phyloP scores from a whole-genome alignment of 2,329 filamentous ascomycete species.

The Colletotrichum tropicicola region DNA sequence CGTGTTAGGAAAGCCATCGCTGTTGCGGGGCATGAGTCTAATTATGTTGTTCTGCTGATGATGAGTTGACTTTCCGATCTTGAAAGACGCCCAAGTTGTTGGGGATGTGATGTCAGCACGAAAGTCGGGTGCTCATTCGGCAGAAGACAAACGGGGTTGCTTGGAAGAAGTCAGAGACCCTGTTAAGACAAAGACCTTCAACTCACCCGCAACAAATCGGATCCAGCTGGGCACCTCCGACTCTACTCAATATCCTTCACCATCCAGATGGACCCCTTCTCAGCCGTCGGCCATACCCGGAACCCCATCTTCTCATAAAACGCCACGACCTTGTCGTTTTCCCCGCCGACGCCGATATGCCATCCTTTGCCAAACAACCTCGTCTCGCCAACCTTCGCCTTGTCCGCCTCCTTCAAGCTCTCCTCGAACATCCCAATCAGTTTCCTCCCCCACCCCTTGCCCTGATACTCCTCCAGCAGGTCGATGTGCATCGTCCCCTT shows the following conservation, averaged over 20 bases:
- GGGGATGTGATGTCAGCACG: too few species aligned
- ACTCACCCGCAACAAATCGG: too few species aligned
- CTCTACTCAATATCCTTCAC: slow-evolving; percentile 44
- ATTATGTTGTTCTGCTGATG: too few species aligned
- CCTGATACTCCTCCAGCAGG: slow-evolving; percentile 51
- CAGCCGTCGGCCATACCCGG: slow-evolving; percentile 44
- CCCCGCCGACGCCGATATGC: slow-evolving; percentile 53
- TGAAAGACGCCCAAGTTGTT: too few species aligned
- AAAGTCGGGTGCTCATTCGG: too few species aligned
- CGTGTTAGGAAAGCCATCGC: too few species aligned
- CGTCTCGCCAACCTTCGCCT: slow-evolving; percentile 1
- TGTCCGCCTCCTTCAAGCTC: slow-evolving; percentile 39
- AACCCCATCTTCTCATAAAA: slow-evolving; percentile 60
- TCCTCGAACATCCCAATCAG: slow-evolving; percentile 52
- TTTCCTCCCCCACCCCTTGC: slow-evolving; percentile 53
- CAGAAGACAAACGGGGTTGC: too few species aligned
- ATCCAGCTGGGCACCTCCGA: not conserved
- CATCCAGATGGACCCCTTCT: slow-evolving; percentile 50
- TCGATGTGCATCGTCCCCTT: slow-evolving; percentile 60
- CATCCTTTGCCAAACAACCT: slow-evolving; percentile 46
- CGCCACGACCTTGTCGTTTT: slow-evolving; percentile 56
- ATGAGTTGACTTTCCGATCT: too few species aligned
- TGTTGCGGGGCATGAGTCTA: too few species aligned
- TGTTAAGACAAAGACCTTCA: too few species aligned
- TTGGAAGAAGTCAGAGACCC: too few species aligned